These are phyloP conservation scores for Cercophora samala DNA, from an alignment of 495 filamentous ascomycete genomes.

Conservation along the genomic window DNA sequence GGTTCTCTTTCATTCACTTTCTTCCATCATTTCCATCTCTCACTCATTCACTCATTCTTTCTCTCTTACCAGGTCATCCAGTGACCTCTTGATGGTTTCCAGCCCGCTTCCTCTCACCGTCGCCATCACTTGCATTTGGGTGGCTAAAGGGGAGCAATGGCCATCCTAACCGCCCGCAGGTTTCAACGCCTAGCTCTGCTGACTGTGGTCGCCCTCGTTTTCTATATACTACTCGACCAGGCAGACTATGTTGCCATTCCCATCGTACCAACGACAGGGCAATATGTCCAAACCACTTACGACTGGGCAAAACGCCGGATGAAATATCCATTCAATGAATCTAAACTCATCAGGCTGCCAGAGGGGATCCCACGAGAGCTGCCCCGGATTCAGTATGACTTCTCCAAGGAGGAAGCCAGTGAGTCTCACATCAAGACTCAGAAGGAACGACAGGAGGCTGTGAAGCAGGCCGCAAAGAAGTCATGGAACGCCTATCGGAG, in stretches of 20 bases:
- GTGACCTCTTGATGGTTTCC: background rate
- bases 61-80: background rate
- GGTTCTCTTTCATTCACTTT: background rate
- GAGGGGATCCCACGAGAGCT: slow-evolving; percentile 33
- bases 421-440: slow-evolving; percentile 32
- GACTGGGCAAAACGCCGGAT: slow-evolving; percentile 42
- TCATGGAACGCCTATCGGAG: slow-evolving; percentile 72
- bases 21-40: background rate
- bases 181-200: slow-evolving; percentile 27
- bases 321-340: slow-evolving; percentile 36
- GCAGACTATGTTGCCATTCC: background rate
- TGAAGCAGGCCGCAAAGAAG: slow-evolving; percentile 65
- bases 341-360: slow-evolving; percentile 32
- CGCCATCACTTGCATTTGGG: background rate
- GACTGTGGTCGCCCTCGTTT: slow-evolving; percentile 22
- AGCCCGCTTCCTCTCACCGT: background rate
- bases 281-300: slow-evolving; percentile 38
- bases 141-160: slow-evolving; percentile 27
- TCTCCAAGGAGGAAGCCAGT: slow-evolving; percentile 33
- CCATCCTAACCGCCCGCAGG: slow-evolving; percentile 23
- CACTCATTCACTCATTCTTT: background rate
- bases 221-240: slow-evolving; percentile 15
- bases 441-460: slow-evolving; percentile 32
- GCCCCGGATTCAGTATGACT: slow-evolving; percentile 42
- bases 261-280: slow-evolving; percentile 7